Conservation (phyloP, 2,329 filamentous ascomycete genomes). For the Fusarium aywerte region DNA sequence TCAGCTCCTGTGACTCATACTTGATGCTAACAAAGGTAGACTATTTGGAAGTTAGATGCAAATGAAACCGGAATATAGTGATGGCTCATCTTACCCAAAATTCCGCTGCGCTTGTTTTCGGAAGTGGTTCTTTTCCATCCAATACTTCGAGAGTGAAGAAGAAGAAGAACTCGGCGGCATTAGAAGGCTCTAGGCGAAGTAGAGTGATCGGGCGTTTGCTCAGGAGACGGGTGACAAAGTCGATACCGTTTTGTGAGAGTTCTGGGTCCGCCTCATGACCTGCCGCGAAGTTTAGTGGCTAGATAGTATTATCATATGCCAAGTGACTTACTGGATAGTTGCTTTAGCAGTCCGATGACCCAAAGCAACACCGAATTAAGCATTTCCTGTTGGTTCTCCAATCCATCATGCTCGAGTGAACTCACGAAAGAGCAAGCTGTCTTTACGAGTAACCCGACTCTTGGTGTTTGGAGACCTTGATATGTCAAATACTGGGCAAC, state of each 20-base stretch:
- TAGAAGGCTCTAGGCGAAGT: slow-evolving; percentile 65
- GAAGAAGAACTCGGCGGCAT: slow-evolving; percentile 73
- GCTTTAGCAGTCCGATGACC: slow-evolving; percentile 70
- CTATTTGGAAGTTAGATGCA: slow-evolving; percentile 49
- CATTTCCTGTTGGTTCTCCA: slow-evolving; percentile 58
- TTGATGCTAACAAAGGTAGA: slow-evolving; percentile 63
- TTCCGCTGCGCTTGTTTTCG: slow-evolving; percentile 77
- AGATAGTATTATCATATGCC: background rate
- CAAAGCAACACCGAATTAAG: slow-evolving; percentile 68
- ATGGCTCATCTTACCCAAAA: slow-evolving; percentile 71
- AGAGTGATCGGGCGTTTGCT: slow-evolving; percentile 70
- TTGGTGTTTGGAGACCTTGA: slow-evolving; percentile 68
- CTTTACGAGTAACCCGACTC: slow-evolving; percentile 75
- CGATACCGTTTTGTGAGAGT: slow-evolving; percentile 77
- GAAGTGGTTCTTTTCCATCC: slow-evolving; percentile 76
- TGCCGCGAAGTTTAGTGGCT: slow-evolving; percentile 49
- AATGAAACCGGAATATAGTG: no score
- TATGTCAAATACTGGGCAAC: slow-evolving; percentile 74
- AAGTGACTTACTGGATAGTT: slow-evolving; percentile 64
- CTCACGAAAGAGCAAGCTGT: slow-evolving; percentile 77
- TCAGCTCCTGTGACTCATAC: slow-evolving; percentile 55
- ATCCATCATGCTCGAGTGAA: slow-evolving; percentile 61
- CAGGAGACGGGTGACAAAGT: slow-evolving; percentile 74
- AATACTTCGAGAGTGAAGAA: slow-evolving; percentile 77
- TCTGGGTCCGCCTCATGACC: slow-evolving; percentile 77